phyloP scores from a whole-genome alignment of 208 protist genomes.

The Trypanosoma grayi region DNA sequence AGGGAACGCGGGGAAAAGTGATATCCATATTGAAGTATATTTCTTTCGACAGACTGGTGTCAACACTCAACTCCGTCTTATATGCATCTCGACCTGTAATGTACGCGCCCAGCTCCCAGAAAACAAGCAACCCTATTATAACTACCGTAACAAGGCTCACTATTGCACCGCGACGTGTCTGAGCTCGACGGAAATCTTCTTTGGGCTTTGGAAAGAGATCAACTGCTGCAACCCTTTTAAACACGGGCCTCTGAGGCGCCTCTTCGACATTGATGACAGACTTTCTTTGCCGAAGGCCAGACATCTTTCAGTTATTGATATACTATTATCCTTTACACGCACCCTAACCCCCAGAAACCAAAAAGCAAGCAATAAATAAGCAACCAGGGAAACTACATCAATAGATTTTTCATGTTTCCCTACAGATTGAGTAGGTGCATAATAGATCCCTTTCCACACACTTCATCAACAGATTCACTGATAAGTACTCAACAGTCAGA shows the following conservation, averaged over 20 bases:
- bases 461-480: neutral
- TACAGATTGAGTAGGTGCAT: neutral
- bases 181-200: slow-evolving; percentile 57
- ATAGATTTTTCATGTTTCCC: neutral
- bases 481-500: too few species aligned
- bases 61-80: slow-evolving; percentile 58
- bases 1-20: slow-evolving; percentile 57
- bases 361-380: neutral
- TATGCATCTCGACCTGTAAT: slow-evolving; percentile 54
- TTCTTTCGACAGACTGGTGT: slow-evolving; percentile 36
- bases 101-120: slow-evolving; percentile 55
- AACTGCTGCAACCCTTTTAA: slow-evolving; percentile 35
- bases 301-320: slow-evolving; percentile 12
- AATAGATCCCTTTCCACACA: neutral
- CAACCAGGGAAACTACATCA: neutral
- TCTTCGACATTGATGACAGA: slow-evolving; percentile 9
- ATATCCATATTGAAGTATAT: slow-evolving; percentile 80
- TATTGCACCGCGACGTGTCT: slow-evolving; percentile 45
- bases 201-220: slow-evolving; percentile 67
- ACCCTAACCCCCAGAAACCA: slow-evolving; percentile 5
- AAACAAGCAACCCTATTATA: slow-evolving; percentile 44
- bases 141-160: slow-evolving; percentile 45
- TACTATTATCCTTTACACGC: neutral
- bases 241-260: slow-evolving; percentile 12
- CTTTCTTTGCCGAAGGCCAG: slow-evolving; percentile 25